Base-by-base conservation (phyloP, 2,329 filamentous ascomycete species). In the Hypoxylon sp. region DNA sequence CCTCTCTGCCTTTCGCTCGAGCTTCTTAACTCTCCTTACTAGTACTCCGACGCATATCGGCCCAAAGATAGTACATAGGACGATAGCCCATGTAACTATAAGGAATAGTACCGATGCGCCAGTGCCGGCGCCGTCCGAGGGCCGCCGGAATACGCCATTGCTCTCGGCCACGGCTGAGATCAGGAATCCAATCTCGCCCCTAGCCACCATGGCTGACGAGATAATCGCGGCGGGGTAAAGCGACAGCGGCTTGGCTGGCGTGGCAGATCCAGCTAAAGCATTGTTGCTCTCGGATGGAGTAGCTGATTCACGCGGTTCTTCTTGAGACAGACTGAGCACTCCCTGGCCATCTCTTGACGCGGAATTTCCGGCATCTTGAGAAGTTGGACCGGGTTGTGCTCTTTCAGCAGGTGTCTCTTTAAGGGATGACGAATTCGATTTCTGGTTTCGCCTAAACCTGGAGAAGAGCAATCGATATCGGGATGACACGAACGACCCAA, bases 121-220 rank as follows among this genome's bases (percentile, higher is more conserved):
- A 0, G 19, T 10, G 39, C 17, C 3, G 8, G 64, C 2, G 0
- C 62, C 59, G 42, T 72, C 70, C 4, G 72, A 72, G 2, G 65
- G 33, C 5, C 51, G 55, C 2, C 67, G 68, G 54, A 86, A 86
- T 13, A 85, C 78, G 0, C 82, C 81, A 1, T 83, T 81, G 50
- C 81, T 84, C 73, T 92, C 85, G 0, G 91, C 91, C 0, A 94
- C 78, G 0, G 90, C 88, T 0, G 90, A 89, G 67, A 96, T 93
- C 47, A 95, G 78, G 68, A 94, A 94, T 0, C 92, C 92, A 35
- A 95, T 93, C 76, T 96, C 92, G 0, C 92, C 92, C n/a, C 92
- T 84, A 0, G 92, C 88, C 0, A 91, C 87, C 92, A 95, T 95
- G 2, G 83, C 85, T 17, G 86, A 82, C 0, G 90, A 90, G 0